Conservation (phyloP, 768 basidiomycete genomes). For the Mycena pura region DNA sequence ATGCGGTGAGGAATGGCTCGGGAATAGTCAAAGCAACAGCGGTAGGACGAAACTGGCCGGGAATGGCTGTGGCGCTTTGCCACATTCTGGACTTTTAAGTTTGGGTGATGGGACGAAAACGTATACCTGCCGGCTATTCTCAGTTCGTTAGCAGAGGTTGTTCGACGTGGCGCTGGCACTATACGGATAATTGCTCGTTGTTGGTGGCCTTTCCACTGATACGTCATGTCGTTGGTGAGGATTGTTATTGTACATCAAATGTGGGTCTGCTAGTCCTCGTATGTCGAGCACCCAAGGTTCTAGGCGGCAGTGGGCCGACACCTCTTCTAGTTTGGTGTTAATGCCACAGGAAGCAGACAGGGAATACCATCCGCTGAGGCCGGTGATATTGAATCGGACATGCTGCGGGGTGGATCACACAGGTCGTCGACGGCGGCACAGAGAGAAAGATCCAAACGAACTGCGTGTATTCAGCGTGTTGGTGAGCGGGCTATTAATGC, state of each 20-base stretch:
- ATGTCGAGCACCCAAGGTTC: neutral
- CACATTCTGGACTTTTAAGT: conserved; percentile 16
- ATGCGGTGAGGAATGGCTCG: too few relatives aligned
- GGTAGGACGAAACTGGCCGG: too few relatives aligned
- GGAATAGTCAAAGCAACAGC: too few relatives aligned
- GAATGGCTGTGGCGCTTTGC: conserved; percentile 13
- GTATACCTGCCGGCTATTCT: conserved; percentile 3
- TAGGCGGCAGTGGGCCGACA: conserved; percentile 8
- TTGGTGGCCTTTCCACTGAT: neutral
- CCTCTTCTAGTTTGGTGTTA: conserved; percentile 16
- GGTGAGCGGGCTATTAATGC: neutral
- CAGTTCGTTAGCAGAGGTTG: conserved; percentile 1
- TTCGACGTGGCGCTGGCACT: conserved; percentile 14
- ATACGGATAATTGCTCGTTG: neutral
- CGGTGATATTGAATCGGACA: conserved; percentile 8
- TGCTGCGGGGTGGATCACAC: conserved; percentile 7
- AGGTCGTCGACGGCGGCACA: neutral
- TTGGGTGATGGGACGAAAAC: conserved; percentile 15
- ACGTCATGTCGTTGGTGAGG: conserved; percentile 8
- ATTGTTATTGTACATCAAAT: neutral
- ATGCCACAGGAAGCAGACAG: conserved; percentile 1
- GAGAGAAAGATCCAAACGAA: conserved; percentile 28
- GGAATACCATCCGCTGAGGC: conserved; percentile 18
- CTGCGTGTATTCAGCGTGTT: conserved; percentile 21
- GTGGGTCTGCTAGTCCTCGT: neutral